Evolutionary conservation across 1,139 yeast genomes (phyloP).

Genomic region (Debaryomyces coudertii): DNA sequence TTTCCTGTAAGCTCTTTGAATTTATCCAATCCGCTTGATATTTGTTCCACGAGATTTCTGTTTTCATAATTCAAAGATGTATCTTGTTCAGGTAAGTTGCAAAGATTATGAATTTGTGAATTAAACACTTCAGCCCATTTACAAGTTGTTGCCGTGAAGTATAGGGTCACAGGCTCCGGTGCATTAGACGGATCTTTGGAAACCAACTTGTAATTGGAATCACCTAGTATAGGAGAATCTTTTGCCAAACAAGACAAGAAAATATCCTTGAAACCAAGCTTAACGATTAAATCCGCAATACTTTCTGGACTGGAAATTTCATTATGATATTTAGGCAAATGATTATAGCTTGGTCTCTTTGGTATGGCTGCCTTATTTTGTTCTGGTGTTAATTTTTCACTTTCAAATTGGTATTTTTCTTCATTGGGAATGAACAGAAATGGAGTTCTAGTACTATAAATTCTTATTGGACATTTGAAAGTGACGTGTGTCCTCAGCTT

Average conservation of each 20-base stretch:
- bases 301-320: slow-evolving; percentile 41
- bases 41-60: slow-evolving; percentile 11
- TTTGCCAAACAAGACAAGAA: slow-evolving; percentile 34
- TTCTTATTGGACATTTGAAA: not conserved
- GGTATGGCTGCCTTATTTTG: slow-evolving; percentile 42
- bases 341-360: slow-evolving; percentile 23
- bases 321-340: slow-evolving; percentile 26
- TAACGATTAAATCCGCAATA: slow-evolving; percentile 37
- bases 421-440: slow-evolving; percentile 40
- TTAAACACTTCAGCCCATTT: slow-evolving; percentile 38
- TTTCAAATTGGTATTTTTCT: slow-evolving; percentile 33
- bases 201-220: slow-evolving; percentile 24
- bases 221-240: slow-evolving; percentile 35
- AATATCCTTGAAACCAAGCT: slow-evolving; percentile 32
- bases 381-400: slow-evolving; percentile 35
- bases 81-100: slow-evolving; percentile 17
- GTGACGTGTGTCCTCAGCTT: not conserved
- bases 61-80: slow-evolving; percentile 13
- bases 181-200: slow-evolving; percentile 21
- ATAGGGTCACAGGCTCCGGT: slow-evolving; percentile 24
- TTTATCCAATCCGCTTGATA: slow-evolving; percentile 3
- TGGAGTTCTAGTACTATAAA: slow-evolving; percentile 7
- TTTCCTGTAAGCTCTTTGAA: slow-evolving; percentile 1
- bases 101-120: slow-evolving; percentile 22
- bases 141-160: slow-evolving; percentile 32